A percentile compares a stretch with the other conserved stretches of the same genome.
These are phyloP conservation scores for Persicaria maculosa DNA, from an alignment of 148 eudicot species.

Conservation along the genomic window DNA sequence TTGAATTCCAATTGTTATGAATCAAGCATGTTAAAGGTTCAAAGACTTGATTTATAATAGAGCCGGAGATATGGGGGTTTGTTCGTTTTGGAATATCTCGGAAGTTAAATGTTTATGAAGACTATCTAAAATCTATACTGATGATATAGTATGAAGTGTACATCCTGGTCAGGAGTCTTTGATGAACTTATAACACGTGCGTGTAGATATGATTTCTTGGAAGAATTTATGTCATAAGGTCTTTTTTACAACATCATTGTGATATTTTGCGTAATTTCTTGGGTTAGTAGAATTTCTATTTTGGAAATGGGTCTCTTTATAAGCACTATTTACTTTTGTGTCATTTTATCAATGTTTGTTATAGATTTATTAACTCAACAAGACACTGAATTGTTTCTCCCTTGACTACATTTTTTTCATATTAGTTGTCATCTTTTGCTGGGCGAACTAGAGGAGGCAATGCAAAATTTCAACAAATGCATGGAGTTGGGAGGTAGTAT, in stretches of 20 bases:
- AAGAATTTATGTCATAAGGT: not conserved
- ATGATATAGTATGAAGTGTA: not conserved
- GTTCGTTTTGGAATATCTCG: not conserved
- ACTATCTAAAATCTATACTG: not conserved
- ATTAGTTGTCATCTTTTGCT: conserved; percentile 71
- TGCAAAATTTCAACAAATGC: conserved; percentile 46
- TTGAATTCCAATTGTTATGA: not conserved
- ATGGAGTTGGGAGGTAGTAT: conserved; percentile 36
- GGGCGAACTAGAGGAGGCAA: conserved; percentile 78
- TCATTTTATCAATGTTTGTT: not conserved
- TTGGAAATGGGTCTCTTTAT: not conserved
- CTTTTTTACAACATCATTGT: not conserved
- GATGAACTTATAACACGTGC: not conserved
- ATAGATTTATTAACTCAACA: not conserved
- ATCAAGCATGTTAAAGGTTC: not conserved
- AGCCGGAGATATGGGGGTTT: not conserved
- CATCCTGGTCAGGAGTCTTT: not conserved
- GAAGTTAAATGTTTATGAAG: not conserved
- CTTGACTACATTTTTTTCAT: not conserved
- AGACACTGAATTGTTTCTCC: not conserved
- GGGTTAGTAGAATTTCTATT: not conserved
- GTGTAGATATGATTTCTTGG: not conserved
- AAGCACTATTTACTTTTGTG: not conserved
- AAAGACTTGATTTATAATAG: not conserved
- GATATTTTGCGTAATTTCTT: not conserved